Conservation (phyloP, 495 filamentous ascomycete species). For the Neurospora sp. region DNA sequence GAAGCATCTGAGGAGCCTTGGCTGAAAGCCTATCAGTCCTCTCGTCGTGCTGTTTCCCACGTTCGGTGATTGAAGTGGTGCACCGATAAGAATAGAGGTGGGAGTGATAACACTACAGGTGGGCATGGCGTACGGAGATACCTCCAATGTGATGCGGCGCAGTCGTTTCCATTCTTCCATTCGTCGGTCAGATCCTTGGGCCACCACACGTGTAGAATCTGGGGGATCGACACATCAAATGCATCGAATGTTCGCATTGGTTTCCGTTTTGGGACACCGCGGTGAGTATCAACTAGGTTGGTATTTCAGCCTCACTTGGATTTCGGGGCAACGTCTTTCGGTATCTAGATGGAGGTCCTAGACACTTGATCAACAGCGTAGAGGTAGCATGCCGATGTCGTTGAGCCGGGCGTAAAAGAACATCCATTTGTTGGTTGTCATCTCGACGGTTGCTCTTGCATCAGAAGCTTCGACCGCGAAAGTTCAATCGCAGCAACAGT, state of each 20-base stretch:
- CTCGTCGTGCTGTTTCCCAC: background rate
- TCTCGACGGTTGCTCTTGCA: too few relatives aligned
- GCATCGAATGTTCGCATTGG: background rate
- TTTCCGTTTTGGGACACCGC: background rate
- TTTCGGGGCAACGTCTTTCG: too few relatives aligned
- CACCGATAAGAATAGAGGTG: background rate
- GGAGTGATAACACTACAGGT: background rate
- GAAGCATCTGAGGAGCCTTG: background rate
- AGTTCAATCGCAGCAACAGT: too few relatives aligned
- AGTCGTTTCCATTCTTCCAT: background rate
- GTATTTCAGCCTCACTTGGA: background rate
- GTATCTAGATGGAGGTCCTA: too few relatives aligned
- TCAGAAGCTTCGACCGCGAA: too few relatives aligned
- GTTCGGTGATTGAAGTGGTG: background rate
- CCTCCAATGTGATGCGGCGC: background rate
- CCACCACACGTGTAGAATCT: background rate
- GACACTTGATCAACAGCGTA: too few relatives aligned
- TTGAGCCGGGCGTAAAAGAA: too few relatives aligned
- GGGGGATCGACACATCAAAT: background rate
- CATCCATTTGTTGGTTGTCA: too few relatives aligned
- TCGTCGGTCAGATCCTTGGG: background rate
- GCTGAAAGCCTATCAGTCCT: background rate
- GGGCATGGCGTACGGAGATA: background rate
- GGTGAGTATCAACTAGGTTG: background rate
- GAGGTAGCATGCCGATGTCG: too few relatives aligned